Evolutionary conservation across 1,139 yeast species (phyloP), one percentile per base, ranked within the genome.

Genomic region (Hansenula sp.): DNA sequence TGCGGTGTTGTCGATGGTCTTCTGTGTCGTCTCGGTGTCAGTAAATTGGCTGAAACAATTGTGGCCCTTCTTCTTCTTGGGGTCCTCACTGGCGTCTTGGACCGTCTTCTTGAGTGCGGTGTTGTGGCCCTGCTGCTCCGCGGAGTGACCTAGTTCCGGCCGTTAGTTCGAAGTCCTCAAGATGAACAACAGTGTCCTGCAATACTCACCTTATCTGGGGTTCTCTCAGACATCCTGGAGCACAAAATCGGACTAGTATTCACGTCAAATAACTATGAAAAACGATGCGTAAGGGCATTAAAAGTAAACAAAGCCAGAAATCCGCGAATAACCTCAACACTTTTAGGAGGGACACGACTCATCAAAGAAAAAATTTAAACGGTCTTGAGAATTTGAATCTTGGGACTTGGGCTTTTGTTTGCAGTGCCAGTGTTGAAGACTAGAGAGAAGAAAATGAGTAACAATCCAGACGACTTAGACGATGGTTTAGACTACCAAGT

Each of bases 401-500:
- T n/a, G n/a, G n/a, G n/a, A n/a, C n/a, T n/a, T n/a, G n/a, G n/a
- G n/a, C n/a, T n/a, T n/a, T n/a, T n/a, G n/a, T n/a, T n/a, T n/a
- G n/a, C n/a, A n/a, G n/a, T n/a, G n/a, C n/a, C n/a, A n/a, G n/a
- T n/a, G n/a, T n/a, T n/a, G n/a, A n/a, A n/a, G n/a, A n/a, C n/a
- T n/a, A n/a, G n/a, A n/a, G n/a, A n/a, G n/a, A 21, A 21, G 15
- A 41, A 21, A 5, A 21, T 37, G 40, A 32, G 35, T 15, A 24
- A 25, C 9, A 42, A 42, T 7, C 36, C 54, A 5, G 61, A 57
- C 30, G 61, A 57, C 28, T 41, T 56, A 18, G 59, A 57, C 10
- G 61, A 57, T 36, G 61, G 60, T 1, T 41, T 57, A 17, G 58
- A 54, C 17, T 56, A 57, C 41, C 50, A 41, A 11, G 53, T 57